Evolutionary conservation across 352 stramenopile species (phyloP), one percentile per base, ranked within the genome.

Genomic region (Pythium coloratum): DNA sequence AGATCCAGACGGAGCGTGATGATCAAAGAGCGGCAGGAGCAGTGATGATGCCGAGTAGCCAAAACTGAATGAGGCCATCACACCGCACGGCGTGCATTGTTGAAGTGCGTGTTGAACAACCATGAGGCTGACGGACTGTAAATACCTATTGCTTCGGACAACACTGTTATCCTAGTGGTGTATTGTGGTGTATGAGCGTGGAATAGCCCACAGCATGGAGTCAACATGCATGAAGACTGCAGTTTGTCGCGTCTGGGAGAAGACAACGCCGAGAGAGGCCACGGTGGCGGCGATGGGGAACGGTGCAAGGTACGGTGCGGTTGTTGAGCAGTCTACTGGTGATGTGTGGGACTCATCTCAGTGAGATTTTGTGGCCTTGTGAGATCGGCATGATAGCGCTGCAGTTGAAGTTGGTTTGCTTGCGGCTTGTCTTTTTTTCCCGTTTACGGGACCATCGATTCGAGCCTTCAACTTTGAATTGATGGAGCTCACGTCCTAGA

Each of bases 361-460:
- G 7, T 28, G 18, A 28, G 2, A 13, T 20, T n/a, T 6, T 18
- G 40, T 49, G 14, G 36, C 9, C 12, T 18, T 51, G 18, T 28
- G 44, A 24, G 46, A 53, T 53, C 46, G 46, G 46, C 46, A 53
- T 32, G 46, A 53, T 53, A 53, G 20, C 46, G 28, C 32, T 53
- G 46, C 46, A 53, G 46, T 53, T 53, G 46, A 53, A 53, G 46
- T 53, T 53, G 18, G 46, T 7, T 13, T 18, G 18, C 24, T 30
- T 1, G 14, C 13, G 10, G 46, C 46, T 32, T 6, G 20, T 53
- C 46, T 53, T 32, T 53, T 53, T 3, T 24, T 53, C 3, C 28
- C 18, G 20, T 53, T 28, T 44, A 44, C 38, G 38, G 38, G 28
- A 30, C 28, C 28, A 30, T 44, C 12, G 13, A 12, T 5, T 44